phyloP scores from a whole-genome alignment of 805 yeast genomes.

The Ogataea chonburiensis region DNA sequence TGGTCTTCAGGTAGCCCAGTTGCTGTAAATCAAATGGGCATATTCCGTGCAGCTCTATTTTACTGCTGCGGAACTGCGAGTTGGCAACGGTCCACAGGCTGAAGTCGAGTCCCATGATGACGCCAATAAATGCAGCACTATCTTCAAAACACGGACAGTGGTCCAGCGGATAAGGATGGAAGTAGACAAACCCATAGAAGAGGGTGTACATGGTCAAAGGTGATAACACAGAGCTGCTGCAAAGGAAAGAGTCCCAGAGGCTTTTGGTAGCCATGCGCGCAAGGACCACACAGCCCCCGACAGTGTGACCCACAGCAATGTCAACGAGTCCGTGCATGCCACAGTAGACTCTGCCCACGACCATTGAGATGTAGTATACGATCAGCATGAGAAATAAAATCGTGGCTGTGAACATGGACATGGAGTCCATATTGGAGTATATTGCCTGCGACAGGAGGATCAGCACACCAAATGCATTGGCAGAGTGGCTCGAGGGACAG shows the following conservation, averaged over 20 bases:
- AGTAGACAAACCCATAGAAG: slow-evolving; percentile 52
- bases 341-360: slow-evolving; percentile 83
- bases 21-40: slow-evolving; percentile 42
- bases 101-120: slow-evolving; percentile 71
- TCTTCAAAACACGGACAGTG: slow-evolving; percentile 97
- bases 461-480: slow-evolving; percentile 86
- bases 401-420: slow-evolving; percentile 4
- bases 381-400: slow-evolving; percentile 23
- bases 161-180: slow-evolving; percentile 83
- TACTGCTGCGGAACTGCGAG: slow-evolving; percentile 12
- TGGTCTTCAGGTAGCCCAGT: slow-evolving; percentile 42
- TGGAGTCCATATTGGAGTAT: slow-evolving; percentile 14
- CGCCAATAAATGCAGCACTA: slow-evolving; percentile 90
- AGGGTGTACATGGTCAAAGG: slow-evolving; percentile 43
- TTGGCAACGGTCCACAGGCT: slow-evolving; percentile 50
- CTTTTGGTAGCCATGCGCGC: slow-evolving; percentile 42
- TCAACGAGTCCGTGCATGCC: slow-evolving; percentile 97
- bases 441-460: slow-evolving; percentile 40
- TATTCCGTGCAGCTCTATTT: slow-evolving; percentile 25
- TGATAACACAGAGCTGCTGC: slow-evolving; percentile 25
- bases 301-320: slow-evolving; percentile 57
- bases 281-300: slow-evolving; percentile 59
- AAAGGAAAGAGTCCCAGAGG: slow-evolving; percentile 46
- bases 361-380: slow-evolving; percentile 61
- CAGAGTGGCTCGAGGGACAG: slow-evolving; percentile 91